Base-by-base conservation (phyloP, 257 asterid species). In the Avicennia marina region DNA sequence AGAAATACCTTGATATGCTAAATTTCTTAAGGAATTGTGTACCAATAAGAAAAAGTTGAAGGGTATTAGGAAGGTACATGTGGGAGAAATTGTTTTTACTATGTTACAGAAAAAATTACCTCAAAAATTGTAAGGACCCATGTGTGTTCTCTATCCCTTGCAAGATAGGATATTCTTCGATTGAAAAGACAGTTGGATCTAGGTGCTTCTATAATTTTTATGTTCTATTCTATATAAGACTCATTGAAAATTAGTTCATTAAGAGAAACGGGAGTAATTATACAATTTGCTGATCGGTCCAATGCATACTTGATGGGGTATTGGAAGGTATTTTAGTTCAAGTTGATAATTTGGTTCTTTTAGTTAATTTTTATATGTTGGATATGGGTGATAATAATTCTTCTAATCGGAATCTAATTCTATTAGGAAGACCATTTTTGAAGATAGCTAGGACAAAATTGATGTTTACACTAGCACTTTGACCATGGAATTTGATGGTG, bases 131-230 rank as follows among this genome's bases (percentile, higher is more conserved):
- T 12, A 24, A 24, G 13, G 56, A 49, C 10, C 38, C 1, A 24
- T 36, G 56, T 49, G 12, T 49, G 56, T 49, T 49, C 4, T 8
- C 56, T 49, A 24, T 49, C 19, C 38, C 36, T 49, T 49, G 56
- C 19, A 29, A 22, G 26, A 24, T 49, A 13, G 36, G 38, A 2
- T 12, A 26, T 26, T 8, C 11, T 2, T 7, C 2, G 2, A 26
- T 49, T 22, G 19, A 21, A 29, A 11, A 4, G 15, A 19, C 20
- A 12, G 49, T 6, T 43, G 6, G 49, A 2, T 19, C 19, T 29
- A 12, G 24, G 58, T 0, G 39, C 13, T 19, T 52, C 58, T 1
- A 52, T 52, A 4, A 52, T 27, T 52, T 4, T 26, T 13, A 52
- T 52, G 49, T 19, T 2, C 6, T 43, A 15, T 9, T 29, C 21